Base-by-base conservation (phyloP, 2,329 filamentous ascomycete species). In the Emmonsia crescens region DNA sequence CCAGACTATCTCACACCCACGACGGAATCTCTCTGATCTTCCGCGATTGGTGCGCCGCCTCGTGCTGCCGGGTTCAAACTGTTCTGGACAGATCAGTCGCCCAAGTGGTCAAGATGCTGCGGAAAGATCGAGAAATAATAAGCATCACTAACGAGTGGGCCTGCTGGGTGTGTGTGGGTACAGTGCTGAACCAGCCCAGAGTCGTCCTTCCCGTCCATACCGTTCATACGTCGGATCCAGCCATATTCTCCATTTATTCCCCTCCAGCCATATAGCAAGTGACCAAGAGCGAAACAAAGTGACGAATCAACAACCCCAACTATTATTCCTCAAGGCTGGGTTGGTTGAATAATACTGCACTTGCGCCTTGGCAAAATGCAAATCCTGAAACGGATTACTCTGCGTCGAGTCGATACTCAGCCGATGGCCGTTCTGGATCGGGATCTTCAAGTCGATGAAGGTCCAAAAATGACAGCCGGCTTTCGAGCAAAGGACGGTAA, bases 1-100 rank as follows among this genome's bases (percentile, higher is more conserved):
- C 61, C 31, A 40, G 42, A 31, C 27, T 27, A n/a, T 29, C 38
- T 36, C 36, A 29, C 58, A 38, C 33, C 52, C 63, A 58, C 29
- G 59, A 52, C 64, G 63, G 64, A 64, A 66, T 61, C 44, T 57
- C 60, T 54, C 42, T 61, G 63, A 60, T 60, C 59, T 62, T 63
- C 64, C 64, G 64, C 63, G 64, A 66, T 66, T 66, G 64, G 63
- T 57, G 54, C 61, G 46, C 57, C 57, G 49, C 60, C 62, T 64
- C 54, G 62, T 64, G 62, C 60, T 56, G 14, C 62, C 60, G 60
- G 59, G 36, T 56, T 38, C 31, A 27, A 19, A 29, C 59, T 55
- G 24, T 5, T 44, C 6, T 54, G 19, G 24, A 51, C 16, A 29
- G 54, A 48, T 49, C 16, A 58, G 54, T 42, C 36, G 58, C 21